A percentile compares a stretch with the other conserved stretches of the same genome.
Conservation (phyloP, 2,329 filamentous ascomycete genomes). For the Colletotrichum kahawae region DNA sequence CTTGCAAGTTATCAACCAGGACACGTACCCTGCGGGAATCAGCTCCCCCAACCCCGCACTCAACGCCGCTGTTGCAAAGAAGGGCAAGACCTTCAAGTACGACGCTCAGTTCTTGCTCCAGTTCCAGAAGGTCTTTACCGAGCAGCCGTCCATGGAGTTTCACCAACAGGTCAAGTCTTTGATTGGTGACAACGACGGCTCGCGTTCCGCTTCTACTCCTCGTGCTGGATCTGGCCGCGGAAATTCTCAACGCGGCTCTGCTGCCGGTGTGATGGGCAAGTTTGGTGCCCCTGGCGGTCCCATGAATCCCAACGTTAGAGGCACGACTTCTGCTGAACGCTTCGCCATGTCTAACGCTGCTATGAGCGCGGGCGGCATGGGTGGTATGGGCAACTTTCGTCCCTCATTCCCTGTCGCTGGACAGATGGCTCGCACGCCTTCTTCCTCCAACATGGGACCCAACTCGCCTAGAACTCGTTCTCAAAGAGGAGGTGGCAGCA, state of each 20-base stretch:
- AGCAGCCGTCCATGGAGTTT: constrained; percentile 95
- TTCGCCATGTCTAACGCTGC: constrained; percentile 68
- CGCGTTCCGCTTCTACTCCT: constrained; percentile 67
- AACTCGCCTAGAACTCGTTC: constrained; percentile 75
- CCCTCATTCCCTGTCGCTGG: constrained; percentile 61
- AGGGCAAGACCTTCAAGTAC: constrained; percentile 88
- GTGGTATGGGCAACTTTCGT: constrained; percentile 31
- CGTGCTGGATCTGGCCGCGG: constrained; percentile 58
- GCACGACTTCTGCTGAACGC: constrained; percentile 78
- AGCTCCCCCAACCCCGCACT: constrained; percentile 90
- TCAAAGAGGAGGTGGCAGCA: constrained; percentile 62
- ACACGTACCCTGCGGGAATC: constrained; percentile 84
- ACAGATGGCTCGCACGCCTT: constrained; percentile 70
- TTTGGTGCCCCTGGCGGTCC: constrained; percentile 48
- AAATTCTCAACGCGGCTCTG: constrained; percentile 56
- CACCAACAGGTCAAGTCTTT: constrained; percentile 85
- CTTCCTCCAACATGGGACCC: constrained; percentile 63
- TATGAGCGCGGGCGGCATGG: constrained; percentile 33
- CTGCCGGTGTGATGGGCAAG: constrained; percentile 69
- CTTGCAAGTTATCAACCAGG: constrained; percentile 77
- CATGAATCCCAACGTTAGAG: constrained; percentile 52
- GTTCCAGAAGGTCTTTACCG: constrained; percentile 94
- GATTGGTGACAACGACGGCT: constrained; percentile 77
- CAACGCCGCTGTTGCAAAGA: constrained; percentile 80
- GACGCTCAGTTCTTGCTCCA: constrained; percentile 95